Conservation (phyloP, 2,329 filamentous ascomycete species). For the Beauveria scarabaeidicola region DNA sequence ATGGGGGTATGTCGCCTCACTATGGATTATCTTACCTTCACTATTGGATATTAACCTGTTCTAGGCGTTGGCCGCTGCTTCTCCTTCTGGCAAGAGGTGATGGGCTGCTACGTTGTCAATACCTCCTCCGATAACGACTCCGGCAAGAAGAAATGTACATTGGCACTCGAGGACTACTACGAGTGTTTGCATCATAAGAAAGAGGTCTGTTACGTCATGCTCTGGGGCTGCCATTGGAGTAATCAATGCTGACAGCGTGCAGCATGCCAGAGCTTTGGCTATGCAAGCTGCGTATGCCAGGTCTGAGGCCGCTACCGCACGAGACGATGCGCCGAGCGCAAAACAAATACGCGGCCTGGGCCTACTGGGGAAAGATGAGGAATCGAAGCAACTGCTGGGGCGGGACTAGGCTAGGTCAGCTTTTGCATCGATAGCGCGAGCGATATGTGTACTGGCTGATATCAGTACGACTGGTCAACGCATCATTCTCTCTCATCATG, state of each 20-base stretch:
- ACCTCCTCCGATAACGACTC: slow-evolving; percentile 67
- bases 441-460: not conserved
- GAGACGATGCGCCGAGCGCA: slow-evolving; percentile 73
- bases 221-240: too few species aligned
- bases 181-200: slow-evolving; percentile 99
- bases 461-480: too few species aligned
- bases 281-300: slow-evolving; percentile 82
- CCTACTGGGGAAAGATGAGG: slow-evolving; percentile 74
- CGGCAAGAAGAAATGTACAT: slow-evolving; percentile 80
- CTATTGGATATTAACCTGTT: not conserved
- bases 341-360: slow-evolving; percentile 84
- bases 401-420: slow-evolving; percentile 14
- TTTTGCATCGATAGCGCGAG: not conserved
- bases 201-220: slow-evolving; percentile 58
- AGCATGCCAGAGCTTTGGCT: slow-evolving; percentile 70
- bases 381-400: slow-evolving; percentile 54
- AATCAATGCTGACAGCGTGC: slow-evolving; percentile 13
- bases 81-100: slow-evolving; percentile 98
- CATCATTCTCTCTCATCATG: not conserved
- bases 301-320: slow-evolving; percentile 62
- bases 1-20: slow-evolving; percentile 54
- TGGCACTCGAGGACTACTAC: slow-evolving; percentile 90
- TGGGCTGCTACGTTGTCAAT: slow-evolving; percentile 97
- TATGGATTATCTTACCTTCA: not conserved
- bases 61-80: slow-evolving; percentile 73